These are phyloP conservation scores for Hypoxylon cercidicola DNA, from an alignment of 495 filamentous ascomycete species.

Conservation along the genomic window DNA sequence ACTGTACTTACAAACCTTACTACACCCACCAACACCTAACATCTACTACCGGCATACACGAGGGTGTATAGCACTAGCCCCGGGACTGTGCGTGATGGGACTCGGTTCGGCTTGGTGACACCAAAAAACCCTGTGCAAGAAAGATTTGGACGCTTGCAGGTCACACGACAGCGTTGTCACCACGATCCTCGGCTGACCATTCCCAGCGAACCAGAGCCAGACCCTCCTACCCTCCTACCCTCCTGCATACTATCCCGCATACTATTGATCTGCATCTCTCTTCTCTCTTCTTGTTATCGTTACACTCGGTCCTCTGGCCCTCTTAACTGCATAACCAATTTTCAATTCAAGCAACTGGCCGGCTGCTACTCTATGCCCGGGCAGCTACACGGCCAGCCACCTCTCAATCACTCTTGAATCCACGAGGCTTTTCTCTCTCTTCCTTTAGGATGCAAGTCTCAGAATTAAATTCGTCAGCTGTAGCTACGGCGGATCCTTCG, in stretches of 20 bases:
- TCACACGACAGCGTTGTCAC: slow-evolving; percentile 40
- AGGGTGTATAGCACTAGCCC: slow-evolving; percentile 15
- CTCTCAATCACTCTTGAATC: slow-evolving; percentile 13
- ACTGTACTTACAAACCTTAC: slow-evolving; percentile 14
- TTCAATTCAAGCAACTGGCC: slow-evolving; percentile 19
- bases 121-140: slow-evolving; percentile 2
- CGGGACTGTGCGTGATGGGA: slow-evolving; percentile 15
- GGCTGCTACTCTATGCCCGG: background rate
- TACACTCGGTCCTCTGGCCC: slow-evolving; percentile 23
- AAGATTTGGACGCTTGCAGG: slow-evolving; percentile 9
- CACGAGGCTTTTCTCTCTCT: slow-evolving; percentile 30
- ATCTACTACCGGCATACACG: slow-evolving; percentile 35
- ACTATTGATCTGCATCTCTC: slow-evolving; percentile 9
- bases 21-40: background rate
- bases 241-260: background rate
- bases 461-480: slow-evolving; percentile 29
- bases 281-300: slow-evolving; percentile 13
- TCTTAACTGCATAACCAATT: slow-evolving; percentile 18
- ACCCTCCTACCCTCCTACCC: background rate
- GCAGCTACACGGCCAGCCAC: background rate
- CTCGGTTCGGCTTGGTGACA: slow-evolving; percentile 19
- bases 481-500: slow-evolving; percentile 27
- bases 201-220: slow-evolving; percentile 21
- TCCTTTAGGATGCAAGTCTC: slow-evolving; percentile 39
- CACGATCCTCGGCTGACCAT: slow-evolving; percentile 38